A percentile compares a stretch with the other conserved stretches of the same genome.
Conservation (phyloP, 441 rosid genomes). For the Melastoma candidum region DNA sequence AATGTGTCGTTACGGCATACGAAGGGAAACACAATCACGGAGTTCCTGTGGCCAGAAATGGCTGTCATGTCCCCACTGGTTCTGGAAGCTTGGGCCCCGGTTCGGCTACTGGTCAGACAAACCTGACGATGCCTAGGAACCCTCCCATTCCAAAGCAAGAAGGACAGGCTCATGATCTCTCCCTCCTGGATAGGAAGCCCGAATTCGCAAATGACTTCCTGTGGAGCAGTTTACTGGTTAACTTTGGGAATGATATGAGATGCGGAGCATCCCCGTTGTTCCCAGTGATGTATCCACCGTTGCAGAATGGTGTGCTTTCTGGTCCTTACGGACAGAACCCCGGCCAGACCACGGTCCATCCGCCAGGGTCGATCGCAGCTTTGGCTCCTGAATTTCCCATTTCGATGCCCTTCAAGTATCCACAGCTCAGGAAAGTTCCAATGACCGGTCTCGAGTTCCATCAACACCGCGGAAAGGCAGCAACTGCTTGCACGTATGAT, state of each 20-base stretch:
- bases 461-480: conserved; percentile 16
- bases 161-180: conserved; percentile 30
- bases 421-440: conserved; percentile 21
- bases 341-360: conserved; percentile 19
- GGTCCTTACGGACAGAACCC: conserved; percentile 27
- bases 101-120: conserved; percentile 21
- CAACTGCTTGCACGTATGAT: conserved; percentile 9
- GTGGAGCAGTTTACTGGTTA: conserved; percentile 29
- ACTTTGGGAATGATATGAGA: conserved; percentile 33
- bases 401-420: conserved; percentile 29
- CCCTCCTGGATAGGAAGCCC: conserved; percentile 31
- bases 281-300: conserved; percentile 36
- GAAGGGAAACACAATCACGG: conserved; percentile 69
- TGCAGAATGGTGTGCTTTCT: conserved; percentile 24
- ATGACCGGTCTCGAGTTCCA: conserved; percentile 19
- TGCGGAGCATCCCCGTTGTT: conserved; percentile 29
- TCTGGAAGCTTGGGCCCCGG: conserved; percentile 17
- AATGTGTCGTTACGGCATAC: conserved; percentile 45
- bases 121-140: conserved; percentile 24
- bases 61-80: conserved; percentile 24
- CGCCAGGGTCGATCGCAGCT: conserved; percentile 22
- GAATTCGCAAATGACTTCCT: conserved; percentile 24
- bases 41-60: conserved; percentile 56
- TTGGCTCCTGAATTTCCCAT: conserved; percentile 34
- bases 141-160: conserved; percentile 25